A percentile compares a stretch with the other conserved stretches of the same genome.
phyloP scores from a whole-genome alignment of 441 rosid genomes.

The Theobroma grandiflorum region DNA sequence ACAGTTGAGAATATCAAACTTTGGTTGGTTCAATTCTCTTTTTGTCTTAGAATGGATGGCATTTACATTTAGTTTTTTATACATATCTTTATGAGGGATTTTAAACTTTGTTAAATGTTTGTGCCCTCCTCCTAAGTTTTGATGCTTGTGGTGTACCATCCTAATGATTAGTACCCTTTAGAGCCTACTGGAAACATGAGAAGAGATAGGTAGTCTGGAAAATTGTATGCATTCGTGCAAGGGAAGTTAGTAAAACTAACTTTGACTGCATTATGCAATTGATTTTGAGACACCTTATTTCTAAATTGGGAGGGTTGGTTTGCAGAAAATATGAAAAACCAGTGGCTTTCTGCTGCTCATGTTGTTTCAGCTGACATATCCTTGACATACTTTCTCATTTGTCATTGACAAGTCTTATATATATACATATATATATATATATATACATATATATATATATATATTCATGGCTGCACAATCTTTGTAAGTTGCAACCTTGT shows the following conservation, averaged over 20 bases:
- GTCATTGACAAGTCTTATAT: neutral
- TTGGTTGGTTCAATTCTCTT: conserved; percentile 3
- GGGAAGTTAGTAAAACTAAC: neutral
- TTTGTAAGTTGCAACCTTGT: neutral
- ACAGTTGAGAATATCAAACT: neutral
- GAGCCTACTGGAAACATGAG: neutral
- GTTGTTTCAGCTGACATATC: neutral
- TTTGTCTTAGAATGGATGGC: neutral
- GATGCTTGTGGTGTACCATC: neutral
- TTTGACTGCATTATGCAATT: neutral
- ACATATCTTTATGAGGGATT: neutral
- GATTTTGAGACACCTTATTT: no score
- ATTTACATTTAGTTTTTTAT: neutral
- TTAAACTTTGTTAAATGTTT: conserved; percentile 8
- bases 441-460: no score
- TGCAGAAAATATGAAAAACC: no score
- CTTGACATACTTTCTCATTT: neutral
- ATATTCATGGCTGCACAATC: neutral
- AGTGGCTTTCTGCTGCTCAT: no score
- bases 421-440: no score
- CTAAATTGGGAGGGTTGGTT: no score
- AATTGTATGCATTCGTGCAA: neutral
- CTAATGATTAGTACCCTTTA: neutral
- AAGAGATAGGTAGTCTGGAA: neutral
- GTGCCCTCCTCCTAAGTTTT: neutral